Base-by-base conservation (phyloP, 1,284 basidiomycete species). In the Trichosporon ovoides region DNA sequence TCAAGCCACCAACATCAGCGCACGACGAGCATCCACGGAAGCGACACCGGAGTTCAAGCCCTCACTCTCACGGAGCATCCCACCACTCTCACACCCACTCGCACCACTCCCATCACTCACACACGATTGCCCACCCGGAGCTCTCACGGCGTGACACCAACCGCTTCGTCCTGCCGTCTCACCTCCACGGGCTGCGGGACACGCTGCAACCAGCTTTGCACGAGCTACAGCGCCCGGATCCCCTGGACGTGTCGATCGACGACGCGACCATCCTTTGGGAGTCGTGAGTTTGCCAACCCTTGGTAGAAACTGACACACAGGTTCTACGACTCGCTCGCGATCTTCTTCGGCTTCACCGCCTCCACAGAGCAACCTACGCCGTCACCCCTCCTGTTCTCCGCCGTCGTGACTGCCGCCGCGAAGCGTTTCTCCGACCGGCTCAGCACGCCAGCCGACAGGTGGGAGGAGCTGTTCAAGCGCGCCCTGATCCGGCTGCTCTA, bases 311-410 rank as follows among this genome's bases (percentile, higher is more conserved):
- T 34, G 20, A 43, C 38, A 16, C 1, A 5, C 48, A 63, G 61
- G 37, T 64, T 64, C 38, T 64, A 64, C 58, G 60, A 59, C 50
- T 53, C 55, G 24, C 57, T 64, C 1, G 60, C 62, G 34, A 61
- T 64, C 60, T 64, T 59, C 53, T 60, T 61, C 38, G 62, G 60
- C n/a, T 64, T 64, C 34, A 56, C 57, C 6, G 62, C 60, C 7
- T 48, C 38, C 9, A 56, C 60, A 7, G 58, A 58, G n/a, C 52
- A 56, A n/a, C 55, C 54, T 3, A 57, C 62, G 7, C 62, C 62
- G 3, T 61, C 60, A 1, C 62, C 62, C 7, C 60, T 64, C 4
- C 48, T 64, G 5, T 58, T 64, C 53, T 46, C 60, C 1, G 54
- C 60, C 2, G 60, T 64, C 7, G 60, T 59, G 12, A 61, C 60